Evolutionary conservation across 2,329 filamentous ascomycete species (phyloP), one percentile per base, ranked within the genome.

Genomic region (Periconia digitata): DNA sequence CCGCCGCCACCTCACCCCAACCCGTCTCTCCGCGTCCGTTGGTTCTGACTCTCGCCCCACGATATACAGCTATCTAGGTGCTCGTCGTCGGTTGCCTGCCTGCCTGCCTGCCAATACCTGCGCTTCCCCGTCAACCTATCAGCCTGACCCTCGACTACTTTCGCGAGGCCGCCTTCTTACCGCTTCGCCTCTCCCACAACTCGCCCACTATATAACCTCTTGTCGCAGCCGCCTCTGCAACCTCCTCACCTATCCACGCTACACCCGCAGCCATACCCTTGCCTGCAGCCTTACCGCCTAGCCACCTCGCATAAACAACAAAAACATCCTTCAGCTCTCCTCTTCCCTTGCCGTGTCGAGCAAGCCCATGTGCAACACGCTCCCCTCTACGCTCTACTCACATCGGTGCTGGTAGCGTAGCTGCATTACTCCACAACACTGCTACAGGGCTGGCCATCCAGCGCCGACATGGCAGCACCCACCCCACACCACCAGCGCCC

Each of bases 361-460:
- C 55, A 27, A 62, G 59, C 55, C 56, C 64, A 72, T 72, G 71
- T 70, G 55, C 58, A 72, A 71, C 60, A 47, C 51, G 57, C 59
- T 71, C 32, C 72, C 69, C 37, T 53, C 68, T 24, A 64, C 65
- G 24, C 57, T 73, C 18, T 71, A 72, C 57, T 66, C 68, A 46
- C 70, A 71, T 55, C 62, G 70, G 41, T 55, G 63, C 48, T 69
- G 70, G 67, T 72, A 72, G 63, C n/a, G 67, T 72, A 72, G 27
- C 27, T 32, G 27, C 27, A 6, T 32, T 32, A 32, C 27, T 32
- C 27, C 10, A 15, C 27, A 32, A 32, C 27, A 32, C 27, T 32
- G 12, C 27, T 13, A 53, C 56, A 43, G 56, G 49, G 61, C 62
- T 63, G 62, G 62, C 49, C 46, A 49, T 41, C 61, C 65, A 60